Evolutionary conservation across 768 basidiomycete species (phyloP).

Genomic region (Mycena galopus): DNA sequence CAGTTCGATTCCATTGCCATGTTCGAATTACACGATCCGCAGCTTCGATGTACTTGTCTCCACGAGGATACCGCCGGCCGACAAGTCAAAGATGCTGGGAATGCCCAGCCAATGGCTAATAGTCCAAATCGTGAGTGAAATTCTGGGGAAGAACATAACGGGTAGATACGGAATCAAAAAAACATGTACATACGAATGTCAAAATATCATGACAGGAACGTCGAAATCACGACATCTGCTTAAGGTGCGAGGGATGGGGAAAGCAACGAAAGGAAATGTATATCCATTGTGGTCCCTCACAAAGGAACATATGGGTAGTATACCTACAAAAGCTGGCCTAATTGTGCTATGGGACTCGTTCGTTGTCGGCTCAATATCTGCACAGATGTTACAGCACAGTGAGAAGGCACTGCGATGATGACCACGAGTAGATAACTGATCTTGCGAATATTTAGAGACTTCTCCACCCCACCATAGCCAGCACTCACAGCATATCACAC

Average conservation of each 20-base stretch:
- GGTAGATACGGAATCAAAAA: conserved; percentile 13
- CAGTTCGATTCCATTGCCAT: too few relatives aligned
- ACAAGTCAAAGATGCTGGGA: too few relatives aligned
- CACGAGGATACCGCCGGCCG: too few relatives aligned
- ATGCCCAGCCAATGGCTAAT: too few relatives aligned
- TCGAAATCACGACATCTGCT: conserved; percentile 4
- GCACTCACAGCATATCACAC: too few relatives aligned
- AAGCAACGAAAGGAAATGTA: conserved; percentile 5
- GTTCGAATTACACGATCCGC: too few relatives aligned
- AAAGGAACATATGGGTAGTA: conserved; percentile 9
- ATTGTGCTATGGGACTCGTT: conserved; percentile 14
- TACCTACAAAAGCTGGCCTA: conserved; percentile 1
- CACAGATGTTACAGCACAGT: conserved; percentile 13
- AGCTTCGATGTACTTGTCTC: too few relatives aligned
- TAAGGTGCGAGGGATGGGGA: too few relatives aligned
- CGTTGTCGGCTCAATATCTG: conserved; percentile 17
- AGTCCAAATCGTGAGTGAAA: too few relatives aligned
- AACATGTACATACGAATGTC: conserved; percentile 12
- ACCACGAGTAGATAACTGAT: conserved; percentile 11
- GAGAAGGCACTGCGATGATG: conserved; percentile 7
- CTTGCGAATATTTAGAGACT: conserved; percentile 18
- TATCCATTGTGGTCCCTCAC: conserved; percentile 1
- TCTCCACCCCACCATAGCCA: conserved; percentile 6
- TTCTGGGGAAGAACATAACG: too few relatives aligned
- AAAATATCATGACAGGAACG: conserved; percentile 13